Evolutionary conservation across 306 rosid species (phyloP), one percentile per base, ranked within the genome.

Genomic region (Psophocarpus tetragonolobus): DNA sequence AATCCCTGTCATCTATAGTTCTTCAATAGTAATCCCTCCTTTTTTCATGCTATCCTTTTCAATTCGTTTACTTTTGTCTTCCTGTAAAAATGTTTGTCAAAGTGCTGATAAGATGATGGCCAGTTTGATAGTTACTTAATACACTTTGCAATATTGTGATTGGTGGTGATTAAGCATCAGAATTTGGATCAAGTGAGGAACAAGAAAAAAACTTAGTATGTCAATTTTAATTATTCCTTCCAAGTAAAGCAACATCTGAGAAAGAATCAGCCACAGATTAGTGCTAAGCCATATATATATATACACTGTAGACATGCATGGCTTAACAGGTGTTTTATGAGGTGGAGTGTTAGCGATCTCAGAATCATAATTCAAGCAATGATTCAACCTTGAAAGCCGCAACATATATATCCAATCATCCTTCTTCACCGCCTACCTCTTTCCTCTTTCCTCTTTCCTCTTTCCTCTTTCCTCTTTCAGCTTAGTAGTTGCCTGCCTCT

Each of bases 191-290:
- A 41, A 62, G 70, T 15, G 45, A 45, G 33, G 29, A 50, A 33
- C 27, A 33, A 29, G 14, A 27, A 26, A 53, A 47, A 45, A 45
- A 57, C 2, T 29, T 51, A 11, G 68, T 51, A 45, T 81, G 86
- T 74, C 81, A 81, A 84, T 71, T 84, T 81, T 66, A 42, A 73
- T 74, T 27, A 39, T 47, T 62, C 48, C 62, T 56, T 56, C 63
- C 41, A 36, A 63, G 38, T 39, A 71, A 58, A 33, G n/a, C 56
- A 72, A 23, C 5, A 8, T 15, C 20, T 39, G 66, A 66, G 47
- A 50, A 63, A 63, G 30, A 66, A 48, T 33, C 26, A 68, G 21
- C 42, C 48, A 47, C 45, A 4, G 47, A 13, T 23, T 48, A n/a
- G 8, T 23, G 1, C 7, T 30, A 10, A 3, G 38, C 33, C 50